Percentiles rank a stretch among this genome's conserved stretches.
Evolutionary conservation across 305 asterid species (phyloP).

Genomic region (Fraxinus paxiana): DNA sequence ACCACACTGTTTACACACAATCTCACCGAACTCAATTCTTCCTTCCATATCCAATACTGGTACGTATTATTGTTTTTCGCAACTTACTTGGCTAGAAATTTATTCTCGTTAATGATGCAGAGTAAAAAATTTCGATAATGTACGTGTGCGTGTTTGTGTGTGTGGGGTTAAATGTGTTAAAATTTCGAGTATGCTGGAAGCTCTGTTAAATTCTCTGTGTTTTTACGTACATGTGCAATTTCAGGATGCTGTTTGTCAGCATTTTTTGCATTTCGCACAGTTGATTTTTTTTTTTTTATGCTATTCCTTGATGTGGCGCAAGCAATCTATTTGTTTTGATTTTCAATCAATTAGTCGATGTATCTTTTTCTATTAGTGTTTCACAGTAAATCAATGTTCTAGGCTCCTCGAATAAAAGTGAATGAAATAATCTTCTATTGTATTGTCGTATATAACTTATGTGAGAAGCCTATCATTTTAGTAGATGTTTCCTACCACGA

Average conservation of each 20-base stretch:
- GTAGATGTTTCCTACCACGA: background rate
- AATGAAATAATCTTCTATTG: background rate
- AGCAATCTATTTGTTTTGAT: background rate
- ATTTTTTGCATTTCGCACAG: background rate
- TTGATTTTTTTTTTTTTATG: background rate
- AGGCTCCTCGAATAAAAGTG: background rate
- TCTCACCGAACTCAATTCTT: conserved; percentile 12
- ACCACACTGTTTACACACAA: background rate
- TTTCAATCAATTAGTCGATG: background rate
- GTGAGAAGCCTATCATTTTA: background rate
- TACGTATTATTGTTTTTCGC: background rate
- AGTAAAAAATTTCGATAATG: background rate
- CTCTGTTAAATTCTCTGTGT: background rate
- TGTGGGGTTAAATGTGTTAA: background rate
- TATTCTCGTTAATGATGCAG: background rate
- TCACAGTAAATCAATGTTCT: background rate
- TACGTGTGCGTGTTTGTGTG: background rate
- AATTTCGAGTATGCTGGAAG: background rate
- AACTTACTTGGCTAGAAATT: background rate
- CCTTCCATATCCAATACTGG: background rate
- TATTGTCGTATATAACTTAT: background rate
- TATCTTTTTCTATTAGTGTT: background rate
- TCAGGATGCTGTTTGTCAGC: background rate
- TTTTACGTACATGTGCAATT: background rate
- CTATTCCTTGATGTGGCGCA: background rate